phyloP scores from a whole-genome alignment of 305 asterid genomes.

The Lippia alba region DNA sequence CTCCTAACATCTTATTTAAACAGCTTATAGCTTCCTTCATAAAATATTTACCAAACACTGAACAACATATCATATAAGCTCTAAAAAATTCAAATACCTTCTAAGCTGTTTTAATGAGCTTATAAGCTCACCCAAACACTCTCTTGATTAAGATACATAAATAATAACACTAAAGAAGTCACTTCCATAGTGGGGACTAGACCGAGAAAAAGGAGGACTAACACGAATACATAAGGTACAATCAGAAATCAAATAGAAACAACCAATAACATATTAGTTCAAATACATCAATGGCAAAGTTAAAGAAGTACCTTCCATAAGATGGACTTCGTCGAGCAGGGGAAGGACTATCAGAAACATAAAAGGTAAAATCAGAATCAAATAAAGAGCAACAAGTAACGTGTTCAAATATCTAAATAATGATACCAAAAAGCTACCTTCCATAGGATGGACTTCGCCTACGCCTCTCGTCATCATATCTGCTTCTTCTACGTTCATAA shows the following conservation, averaged over 20 bases:
- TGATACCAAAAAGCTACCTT: constrained; percentile 50
- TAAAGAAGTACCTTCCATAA: constrained; percentile 60
- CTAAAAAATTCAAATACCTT: too few species aligned
- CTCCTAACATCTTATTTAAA: too few species aligned
- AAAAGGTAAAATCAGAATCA: constrained; percentile 25
- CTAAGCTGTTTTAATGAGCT: too few species aligned
- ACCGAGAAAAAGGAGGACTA: constrained; percentile 30
- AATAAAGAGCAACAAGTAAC: neutral
- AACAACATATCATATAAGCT: too few species aligned
- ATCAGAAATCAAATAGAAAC: constrained; percentile 22
- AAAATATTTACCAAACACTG: too few species aligned
- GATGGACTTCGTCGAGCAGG: constrained; percentile 38
- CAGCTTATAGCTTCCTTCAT: too few species aligned
- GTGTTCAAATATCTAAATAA: neutral
- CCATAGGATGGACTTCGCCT: constrained; percentile 77
- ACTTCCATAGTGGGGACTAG: constrained; percentile 40
- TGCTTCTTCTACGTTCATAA: constrained; percentile 77
- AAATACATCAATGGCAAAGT: neutral
- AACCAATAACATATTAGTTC: neutral
- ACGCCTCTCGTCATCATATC: constrained; percentile 76
- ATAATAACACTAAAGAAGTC: too few species aligned
- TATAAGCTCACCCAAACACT: too few species aligned
- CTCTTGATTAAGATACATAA: too few species aligned
- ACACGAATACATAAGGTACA: constrained; percentile 12
- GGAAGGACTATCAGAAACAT: constrained; percentile 36